Conservation (phyloP, 371 early-diverging fungal species). For the Mortierella sp. region DNA sequence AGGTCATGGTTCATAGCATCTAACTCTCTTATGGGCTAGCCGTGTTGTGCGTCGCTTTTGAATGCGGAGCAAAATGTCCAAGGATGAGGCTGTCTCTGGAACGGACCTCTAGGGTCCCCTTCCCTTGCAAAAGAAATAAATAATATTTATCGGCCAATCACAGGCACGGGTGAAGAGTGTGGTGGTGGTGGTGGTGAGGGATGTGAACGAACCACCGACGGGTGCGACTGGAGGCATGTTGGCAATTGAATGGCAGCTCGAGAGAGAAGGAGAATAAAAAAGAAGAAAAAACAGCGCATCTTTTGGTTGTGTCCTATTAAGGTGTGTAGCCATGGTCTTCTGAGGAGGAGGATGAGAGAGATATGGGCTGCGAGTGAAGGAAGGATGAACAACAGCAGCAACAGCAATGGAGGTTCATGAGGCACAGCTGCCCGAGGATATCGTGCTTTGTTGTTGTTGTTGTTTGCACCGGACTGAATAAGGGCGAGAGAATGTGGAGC, state of each 20-base stretch:
- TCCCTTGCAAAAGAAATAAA: background rate
- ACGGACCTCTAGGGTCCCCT: conserved; percentile 8
- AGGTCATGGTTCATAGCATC: conserved; percentile 1
- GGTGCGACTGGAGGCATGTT: background rate
- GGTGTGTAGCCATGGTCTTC: conserved; percentile 8
- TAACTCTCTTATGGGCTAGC: conserved; percentile 14
- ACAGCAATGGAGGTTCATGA: background rate
- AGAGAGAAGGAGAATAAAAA: background rate
- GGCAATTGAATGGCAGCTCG: background rate
- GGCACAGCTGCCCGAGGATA: background rate
- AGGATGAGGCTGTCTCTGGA: background rate
- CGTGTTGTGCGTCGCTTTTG: background rate
- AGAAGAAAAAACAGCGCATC: background rate
- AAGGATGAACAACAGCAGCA: background rate
- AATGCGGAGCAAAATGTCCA: background rate
- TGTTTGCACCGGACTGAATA: background rate
- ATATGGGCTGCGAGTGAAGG: background rate
- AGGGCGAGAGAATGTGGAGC: background rate
- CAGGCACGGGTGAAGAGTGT: background rate
- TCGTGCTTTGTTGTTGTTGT: background rate
- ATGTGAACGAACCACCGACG: conserved; percentile 3
- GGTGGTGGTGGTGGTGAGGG: background rate
- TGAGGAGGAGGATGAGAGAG: background rate
- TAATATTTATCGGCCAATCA: background rate
- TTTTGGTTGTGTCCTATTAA: background rate